These are phyloP conservation scores for Bruguiera sexangula DNA, from an alignment of 345 rosid species.

Conservation along the genomic window DNA sequence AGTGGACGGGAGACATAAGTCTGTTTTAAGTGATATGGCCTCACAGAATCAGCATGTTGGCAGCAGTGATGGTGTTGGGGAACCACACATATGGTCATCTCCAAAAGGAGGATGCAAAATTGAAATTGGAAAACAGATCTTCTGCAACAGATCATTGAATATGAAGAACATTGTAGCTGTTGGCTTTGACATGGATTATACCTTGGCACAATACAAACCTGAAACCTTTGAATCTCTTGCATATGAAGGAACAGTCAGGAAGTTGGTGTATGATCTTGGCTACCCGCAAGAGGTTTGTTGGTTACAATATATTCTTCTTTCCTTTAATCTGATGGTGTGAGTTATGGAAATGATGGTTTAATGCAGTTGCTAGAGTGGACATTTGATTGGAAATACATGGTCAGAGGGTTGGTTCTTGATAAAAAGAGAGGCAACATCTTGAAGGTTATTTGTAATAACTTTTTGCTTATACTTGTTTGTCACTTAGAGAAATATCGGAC, in stretches of 20 bases:
- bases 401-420: slow-evolving; percentile 93
- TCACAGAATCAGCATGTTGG: slow-evolving; percentile 29
- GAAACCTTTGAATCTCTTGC: slow-evolving; percentile 97
- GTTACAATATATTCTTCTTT: background rate
- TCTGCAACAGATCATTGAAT: slow-evolving; percentile 92
- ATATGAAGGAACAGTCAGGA: slow-evolving; percentile 78
- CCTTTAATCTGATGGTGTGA: background rate
- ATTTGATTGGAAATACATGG: slow-evolving; percentile 96
- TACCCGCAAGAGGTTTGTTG: slow-evolving; percentile 81
- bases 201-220: slow-evolving; percentile 92
- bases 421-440: slow-evolving; percentile 96
- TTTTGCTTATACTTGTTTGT: background rate
- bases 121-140: slow-evolving; percentile 69
- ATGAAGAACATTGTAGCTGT: slow-evolving; percentile 90
- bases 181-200: slow-evolving; percentile 99
- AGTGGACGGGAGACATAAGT: slow-evolving; percentile 44
- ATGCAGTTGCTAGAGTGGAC: slow-evolving; percentile 74
- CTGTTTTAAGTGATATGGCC: slow-evolving; percentile 35
- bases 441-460: slow-evolving; percentile 44
- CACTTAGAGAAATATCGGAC: background rate
- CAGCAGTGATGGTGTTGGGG: slow-evolving; percentile 33
- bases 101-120: slow-evolving; percentile 56
- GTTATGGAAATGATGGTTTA: slow-evolving; percentile 12
- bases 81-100: slow-evolving; percentile 62
- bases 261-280: slow-evolving; percentile 84